Conservation (phyloP, 352 stramenopile species). For the Peronospora tabacina region DNA sequence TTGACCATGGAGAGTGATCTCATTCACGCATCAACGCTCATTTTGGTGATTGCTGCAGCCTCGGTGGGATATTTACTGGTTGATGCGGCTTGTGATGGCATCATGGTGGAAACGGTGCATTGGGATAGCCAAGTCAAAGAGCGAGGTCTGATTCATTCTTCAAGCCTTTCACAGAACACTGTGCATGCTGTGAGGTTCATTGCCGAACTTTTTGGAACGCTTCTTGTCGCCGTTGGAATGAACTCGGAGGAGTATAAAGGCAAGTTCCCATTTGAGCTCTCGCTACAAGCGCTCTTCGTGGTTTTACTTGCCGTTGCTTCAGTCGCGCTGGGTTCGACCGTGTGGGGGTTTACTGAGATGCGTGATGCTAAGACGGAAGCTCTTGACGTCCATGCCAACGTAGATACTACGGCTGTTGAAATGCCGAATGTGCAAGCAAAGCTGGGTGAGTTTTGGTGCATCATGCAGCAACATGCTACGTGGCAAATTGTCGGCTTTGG, state of each 20-base stretch:
- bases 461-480: conserved; percentile 53
- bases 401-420: too few relatives aligned
- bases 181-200: conserved; percentile 57
- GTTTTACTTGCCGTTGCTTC: conserved; percentile 29
- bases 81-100: conserved; percentile 62
- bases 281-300: conserved; percentile 34
- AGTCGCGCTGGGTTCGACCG: conserved; percentile 28
- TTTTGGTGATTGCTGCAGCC: conserved; percentile 40
- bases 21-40: conserved; percentile 35
- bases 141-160: background rate
- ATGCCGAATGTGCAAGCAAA: conserved; percentile 21
- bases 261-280: conserved; percentile 39
- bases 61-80: conserved; percentile 46
- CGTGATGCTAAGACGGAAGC: background rate
- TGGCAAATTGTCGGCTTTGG: conserved; percentile 69
- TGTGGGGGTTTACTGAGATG: conserved; percentile 36
- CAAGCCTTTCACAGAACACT: conserved; percentile 36
- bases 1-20: conserved; percentile 3
- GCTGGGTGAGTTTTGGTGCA: conserved; percentile 40
- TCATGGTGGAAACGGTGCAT: conserved; percentile 76
- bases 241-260: conserved; percentile 55
- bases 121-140: conserved; percentile 34
- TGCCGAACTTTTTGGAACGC: conserved; percentile 43
- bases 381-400: background rate
- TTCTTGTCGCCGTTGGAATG: conserved; percentile 47